Evolutionary conservation across 345 rosid species (phyloP).

Genomic region (Populus ilicifolia): DNA sequence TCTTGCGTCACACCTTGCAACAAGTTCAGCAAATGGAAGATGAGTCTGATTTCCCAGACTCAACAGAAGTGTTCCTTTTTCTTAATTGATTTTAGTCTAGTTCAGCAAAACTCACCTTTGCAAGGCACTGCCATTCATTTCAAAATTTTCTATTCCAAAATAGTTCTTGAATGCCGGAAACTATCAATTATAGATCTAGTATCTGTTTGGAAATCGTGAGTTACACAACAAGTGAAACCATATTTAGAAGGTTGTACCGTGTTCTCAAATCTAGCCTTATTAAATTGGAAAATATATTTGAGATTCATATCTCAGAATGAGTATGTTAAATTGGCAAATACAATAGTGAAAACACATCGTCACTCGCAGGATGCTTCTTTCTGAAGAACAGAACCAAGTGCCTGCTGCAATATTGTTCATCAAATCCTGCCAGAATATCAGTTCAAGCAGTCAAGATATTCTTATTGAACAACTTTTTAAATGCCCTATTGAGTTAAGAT

Average conservation of each 20-base stretch:
- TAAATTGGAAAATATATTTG: neutral
- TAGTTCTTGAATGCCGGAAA: no score
- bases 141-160: neutral
- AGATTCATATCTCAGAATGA: no score
- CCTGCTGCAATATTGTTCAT: neutral
- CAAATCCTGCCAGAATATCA: neutral
- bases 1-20: no score
- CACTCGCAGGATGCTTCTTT: neutral
- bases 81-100: neutral
- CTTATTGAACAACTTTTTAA: neutral
- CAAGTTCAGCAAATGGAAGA: neutral
- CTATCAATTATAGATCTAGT: no score
- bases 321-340: no score
- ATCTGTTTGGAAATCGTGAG: no score
- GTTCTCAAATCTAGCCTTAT: no score
- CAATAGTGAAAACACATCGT: no score
- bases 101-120: neutral
- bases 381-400: neutral
- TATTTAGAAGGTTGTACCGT: no score
- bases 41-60: neutral
- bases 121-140: neutral
- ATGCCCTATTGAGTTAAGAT: neutral
- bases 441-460: neutral
- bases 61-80: neutral
- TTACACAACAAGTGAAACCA: no score